Evolutionary conservation across 1,139 yeast species (phyloP), one percentile per base, ranked within the genome.

Genomic region (Eremothecium cymbalariae): DNA sequence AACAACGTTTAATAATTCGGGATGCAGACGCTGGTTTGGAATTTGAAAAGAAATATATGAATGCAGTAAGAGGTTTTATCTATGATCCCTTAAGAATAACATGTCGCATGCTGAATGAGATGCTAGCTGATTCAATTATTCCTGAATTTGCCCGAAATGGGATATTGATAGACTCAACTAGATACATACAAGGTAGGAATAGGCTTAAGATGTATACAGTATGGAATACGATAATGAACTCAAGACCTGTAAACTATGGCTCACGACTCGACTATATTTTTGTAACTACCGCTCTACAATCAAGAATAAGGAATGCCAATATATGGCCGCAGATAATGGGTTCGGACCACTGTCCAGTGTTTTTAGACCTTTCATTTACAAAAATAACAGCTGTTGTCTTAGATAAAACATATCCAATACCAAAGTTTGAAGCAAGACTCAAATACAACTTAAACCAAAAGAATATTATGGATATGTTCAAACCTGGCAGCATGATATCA

Each of bases 281-380:
- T 3, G 58, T 70, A 0, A 64, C 79, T 2, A 46, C 60, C 8
- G 45, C 41, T 0, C 43, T 79, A 31, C 47, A 61, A 4, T 39
- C 54, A 0, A 34, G 39, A 5, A 62, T 76, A 7, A 45, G 53
- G 0, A 51, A 58, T 13, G 79, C 90, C 0, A 74, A 78, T 48
- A 81, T 82, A 13, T 69, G 82, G 70, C 79, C 88, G 0, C 67
- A 65, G 23, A 51, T 88, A 0, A 63, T 71, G 55, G 98, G 97
- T 0, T 85, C 95, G 0, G 98, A 90, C 55, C 98, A 90, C 58
- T 90, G 97, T 57, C 98, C 98, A 0, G 74, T 85, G 0, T 85
- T 59, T 50, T 70, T 88, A 1, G 96, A 86, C 53, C 55, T 84
- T 34, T n/a, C n/a, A n/a, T n/a, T n/a, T n/a, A 17, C 21, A 17